Conservation (phyloP, 1,284 basidiomycete genomes). For the Ceratobasidium sp. region DNA sequence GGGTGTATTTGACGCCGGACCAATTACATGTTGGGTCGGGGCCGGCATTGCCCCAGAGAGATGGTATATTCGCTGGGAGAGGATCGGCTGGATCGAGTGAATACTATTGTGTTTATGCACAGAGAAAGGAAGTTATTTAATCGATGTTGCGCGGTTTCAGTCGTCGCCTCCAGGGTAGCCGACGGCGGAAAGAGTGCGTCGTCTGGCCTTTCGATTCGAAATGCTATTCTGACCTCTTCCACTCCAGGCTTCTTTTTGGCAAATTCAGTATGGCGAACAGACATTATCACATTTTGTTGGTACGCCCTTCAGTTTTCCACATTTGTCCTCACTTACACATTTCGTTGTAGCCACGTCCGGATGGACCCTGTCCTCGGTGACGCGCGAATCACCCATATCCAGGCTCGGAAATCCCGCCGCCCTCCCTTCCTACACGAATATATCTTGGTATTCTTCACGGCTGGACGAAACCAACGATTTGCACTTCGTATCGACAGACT, state of each 20-base stretch:
- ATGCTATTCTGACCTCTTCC: not conserved
- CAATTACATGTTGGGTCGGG: not conserved
- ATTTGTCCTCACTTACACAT: not conserved
- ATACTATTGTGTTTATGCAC: not conserved
- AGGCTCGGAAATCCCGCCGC: constrained; percentile 31
- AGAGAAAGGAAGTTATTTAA: not conserved
- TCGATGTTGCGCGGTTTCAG: not conserved
- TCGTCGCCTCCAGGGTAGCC: not conserved
- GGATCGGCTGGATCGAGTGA: not conserved
- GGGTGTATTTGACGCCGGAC: not conserved
- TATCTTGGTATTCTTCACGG: constrained; percentile 21
- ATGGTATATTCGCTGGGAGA: not conserved
- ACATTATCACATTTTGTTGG: constrained; percentile 42
- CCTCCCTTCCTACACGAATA: constrained; percentile 41
- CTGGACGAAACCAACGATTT: constrained; percentile 12
- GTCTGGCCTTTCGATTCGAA: too few species aligned
- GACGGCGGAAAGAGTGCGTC: not conserved
- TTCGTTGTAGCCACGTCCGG: constrained; percentile 1
- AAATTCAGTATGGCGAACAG: constrained; percentile 20
- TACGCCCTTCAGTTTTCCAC: not conserved
- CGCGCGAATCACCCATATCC: constrained; percentile 38
- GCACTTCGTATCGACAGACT: constrained; percentile 33
- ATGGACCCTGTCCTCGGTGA: constrained; percentile 2
- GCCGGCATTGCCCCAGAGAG: not conserved
- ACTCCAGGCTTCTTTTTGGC: constrained; percentile 17